Base-by-base conservation (phyloP, 2,329 filamentous ascomycete species). In the Chrysoporthe cubensis region DNA sequence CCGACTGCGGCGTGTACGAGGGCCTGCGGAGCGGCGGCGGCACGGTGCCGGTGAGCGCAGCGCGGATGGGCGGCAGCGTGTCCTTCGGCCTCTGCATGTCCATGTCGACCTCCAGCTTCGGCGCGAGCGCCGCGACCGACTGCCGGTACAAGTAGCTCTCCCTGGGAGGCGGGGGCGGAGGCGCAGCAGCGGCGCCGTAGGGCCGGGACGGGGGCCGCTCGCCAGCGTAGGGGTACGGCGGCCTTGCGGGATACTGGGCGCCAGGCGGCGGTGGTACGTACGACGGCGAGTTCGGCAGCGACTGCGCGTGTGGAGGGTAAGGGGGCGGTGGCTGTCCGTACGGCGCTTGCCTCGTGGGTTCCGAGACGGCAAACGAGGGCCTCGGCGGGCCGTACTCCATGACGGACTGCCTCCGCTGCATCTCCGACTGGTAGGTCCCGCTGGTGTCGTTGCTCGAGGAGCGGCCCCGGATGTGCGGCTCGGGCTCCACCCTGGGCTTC, bases 401-500 rank as follows among this genome's bases (percentile, higher is more conserved):
- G 32, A 73, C 73, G 0, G 78, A 79, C 7, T 75, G 75, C 7
- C 77, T 75, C 26, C 78, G 76, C 61, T 75, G 73, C 8, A 73
- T 46, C 14, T 77, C 75, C 32, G 72, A 69, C 8, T 72, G 71
- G 65, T 76, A 79, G 1, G 78, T 75, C 1, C 74, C 73, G 61
- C 75, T 72, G 65, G 76, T 77, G 59, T 76, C 76, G 67, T 72
- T 71, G 73, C 73, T 71, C 76, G 72, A 76, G 1, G 78, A 79
- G 16, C 78, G 74, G 32, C 72, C 72, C 3, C 77, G 74, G 71
- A 73, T 74, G 32, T 75, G 72, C 63, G 73, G 71, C 8, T 77
- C 75, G 0, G 77, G 77, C 42, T 76, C 74, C 6, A 76, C 77
- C 68, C 77, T 74, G 70, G 74, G 74, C 63, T 73, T 73, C 44